Percentiles rank a stretch among this genome's conserved stretches.
These are phyloP conservation scores for Metschnikowia sp. DNA, from an alignment of 805 yeast genomes.

Conservation along the genomic window DNA sequence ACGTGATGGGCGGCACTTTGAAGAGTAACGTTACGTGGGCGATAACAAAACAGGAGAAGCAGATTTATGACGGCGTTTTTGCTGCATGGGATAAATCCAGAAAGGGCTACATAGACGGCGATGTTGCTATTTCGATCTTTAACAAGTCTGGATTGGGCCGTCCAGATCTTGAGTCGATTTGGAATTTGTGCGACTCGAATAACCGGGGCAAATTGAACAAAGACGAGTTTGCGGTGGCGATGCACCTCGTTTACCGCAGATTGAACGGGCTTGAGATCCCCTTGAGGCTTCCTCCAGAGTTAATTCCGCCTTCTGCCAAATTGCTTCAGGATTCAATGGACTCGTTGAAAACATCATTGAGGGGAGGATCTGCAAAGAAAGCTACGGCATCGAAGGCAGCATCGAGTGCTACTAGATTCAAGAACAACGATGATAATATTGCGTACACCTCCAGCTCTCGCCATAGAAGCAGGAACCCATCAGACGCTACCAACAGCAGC, in stretches of 20 bases:
- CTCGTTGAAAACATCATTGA: conserved; percentile 65
- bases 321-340: conserved; percentile 67
- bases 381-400: conserved; percentile 16
- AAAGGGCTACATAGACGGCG: conserved; percentile 72
- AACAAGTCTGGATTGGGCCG: conserved; percentile 88
- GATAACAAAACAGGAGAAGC: conserved; percentile 83
- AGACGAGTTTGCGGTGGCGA: conserved; percentile 93
- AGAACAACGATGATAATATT: conserved; percentile 68
- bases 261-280: conserved; percentile 90
- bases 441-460: conserved; percentile 70
- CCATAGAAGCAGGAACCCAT: conserved; percentile 41
- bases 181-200: conserved; percentile 84
- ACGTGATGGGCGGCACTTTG: conserved; percentile 40
- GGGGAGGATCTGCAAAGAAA: conserved; percentile 28
- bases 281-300: conserved; percentile 75
- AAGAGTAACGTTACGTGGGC: conserved; percentile 69
- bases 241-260: conserved; percentile 92
- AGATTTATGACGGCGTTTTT: conserved; percentile 82
- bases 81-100: conserved; percentile 75
- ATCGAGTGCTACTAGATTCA: conserved; percentile 45
- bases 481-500: conserved; percentile 14
- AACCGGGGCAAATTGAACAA: conserved; percentile 80
- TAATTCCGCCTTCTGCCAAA: conserved; percentile 82
- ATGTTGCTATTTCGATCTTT: conserved; percentile 79
- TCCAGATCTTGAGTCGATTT: conserved; percentile 81